Base-by-base conservation (phyloP, 345 rosid species). In the Arabidopsis suecica region DNA sequence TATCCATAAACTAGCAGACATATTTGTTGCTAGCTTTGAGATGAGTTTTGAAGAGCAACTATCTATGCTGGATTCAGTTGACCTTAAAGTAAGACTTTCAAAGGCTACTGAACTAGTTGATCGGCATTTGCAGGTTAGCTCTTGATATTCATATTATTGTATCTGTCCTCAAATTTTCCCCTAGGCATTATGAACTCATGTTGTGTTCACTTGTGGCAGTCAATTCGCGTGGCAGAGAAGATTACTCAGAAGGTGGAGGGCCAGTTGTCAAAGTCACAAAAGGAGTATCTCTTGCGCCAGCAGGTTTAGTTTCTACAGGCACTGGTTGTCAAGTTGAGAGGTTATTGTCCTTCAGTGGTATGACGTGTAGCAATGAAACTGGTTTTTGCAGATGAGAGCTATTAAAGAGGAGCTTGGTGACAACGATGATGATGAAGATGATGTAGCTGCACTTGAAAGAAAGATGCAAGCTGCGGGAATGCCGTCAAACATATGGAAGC, bases 391-490 rank as follows among this genome's bases (percentile, higher is more conserved):
- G 99, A 95, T 95, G 97, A 90, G 96, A 82, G 99, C 99, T 67
- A 95, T 95, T 81, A 95, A 92, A 71, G 99, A 95, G 83, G 99
- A 95, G 86, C 97, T 95, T 70, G 99, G 99, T 65, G 97, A 95
- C 83, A 92, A 92, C 71, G 97, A 92, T 78, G 99, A 95, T 55
- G 97, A 95, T 72, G 99, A 92, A 84, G 99, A 95, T 85, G 99
- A 95, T 82, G 80, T 92, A 72, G 99, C 88, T 83, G 88, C 93
- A 61, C 78, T 95, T 69, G 99, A 92, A 85, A 89, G 90, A 79
- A 95, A 92, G 84, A 95, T 95, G 99, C 96, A 95, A 84, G 84
- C 84, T 82, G 94, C 96, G 5, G 97, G 93, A 79, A 89, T 95
- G 96, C 98, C 99, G 68, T 76, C 97, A 78, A 90, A 81, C 78